Evolutionary conservation across 2,329 filamentous ascomycete genomes (phyloP).

Genomic region (Ophiosphaerella herpotricha): DNA sequence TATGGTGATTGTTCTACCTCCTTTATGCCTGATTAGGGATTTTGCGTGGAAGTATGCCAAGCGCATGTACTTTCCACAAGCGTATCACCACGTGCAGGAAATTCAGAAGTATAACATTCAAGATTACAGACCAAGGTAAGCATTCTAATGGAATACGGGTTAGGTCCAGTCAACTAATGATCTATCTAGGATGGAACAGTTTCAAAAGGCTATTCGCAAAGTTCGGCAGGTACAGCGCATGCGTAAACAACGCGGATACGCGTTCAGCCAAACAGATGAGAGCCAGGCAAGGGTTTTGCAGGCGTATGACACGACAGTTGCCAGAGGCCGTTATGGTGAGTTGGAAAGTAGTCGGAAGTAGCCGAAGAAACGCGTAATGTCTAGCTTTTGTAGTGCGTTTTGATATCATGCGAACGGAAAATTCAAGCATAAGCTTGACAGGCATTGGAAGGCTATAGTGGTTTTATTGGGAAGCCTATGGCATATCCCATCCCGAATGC

Average conservation of each 20-base stretch:
- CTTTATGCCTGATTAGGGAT: constrained; percentile 83
- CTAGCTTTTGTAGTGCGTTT: background rate
- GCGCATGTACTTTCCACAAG: constrained; percentile 94
- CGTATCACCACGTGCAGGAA: constrained; percentile 98
- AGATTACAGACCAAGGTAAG: constrained; percentile 91
- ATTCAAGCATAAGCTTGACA: background rate
- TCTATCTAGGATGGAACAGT: constrained; percentile 86
- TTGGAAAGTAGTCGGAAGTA: constrained; percentile 68
- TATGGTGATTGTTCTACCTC: constrained; percentile 79
- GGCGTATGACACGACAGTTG: constrained; percentile 94
- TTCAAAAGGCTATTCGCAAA: constrained; percentile 98
- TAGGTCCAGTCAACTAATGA: background rate
- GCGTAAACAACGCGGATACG: constrained; percentile 98
- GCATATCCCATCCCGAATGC: too few relatives aligned
- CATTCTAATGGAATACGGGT: constrained; percentile 14
- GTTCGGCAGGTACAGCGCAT: constrained; percentile 97
- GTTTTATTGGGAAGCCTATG: too few relatives aligned
- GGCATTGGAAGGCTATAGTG: background rate
- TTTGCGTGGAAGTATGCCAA: constrained; percentile 97
- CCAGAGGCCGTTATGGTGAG: constrained; percentile 91
- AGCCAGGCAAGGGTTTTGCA: constrained; percentile 93
- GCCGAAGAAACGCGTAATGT: background rate
- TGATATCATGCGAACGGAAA: background rate
- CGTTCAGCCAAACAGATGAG: constrained; percentile 97
- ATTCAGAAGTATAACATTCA: constrained; percentile 99